A percentile compares a stretch with the other conserved stretches of the same genome.
These are phyloP conservation scores for Agaricus subrufescens DNA, from an alignment of 768 basidiomycete genomes.

Conservation along the genomic window DNA sequence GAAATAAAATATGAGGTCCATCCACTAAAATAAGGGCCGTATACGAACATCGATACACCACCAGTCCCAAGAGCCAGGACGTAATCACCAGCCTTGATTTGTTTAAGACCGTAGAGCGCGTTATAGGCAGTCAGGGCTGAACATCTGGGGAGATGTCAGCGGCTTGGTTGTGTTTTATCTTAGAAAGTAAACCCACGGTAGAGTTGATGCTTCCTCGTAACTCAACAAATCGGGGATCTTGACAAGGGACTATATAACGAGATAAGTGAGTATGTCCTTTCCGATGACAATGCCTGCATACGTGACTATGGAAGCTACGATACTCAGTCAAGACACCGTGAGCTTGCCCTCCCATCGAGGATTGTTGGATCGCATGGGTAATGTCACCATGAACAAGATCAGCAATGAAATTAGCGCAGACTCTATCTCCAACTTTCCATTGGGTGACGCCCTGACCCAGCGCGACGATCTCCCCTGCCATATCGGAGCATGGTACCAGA, in stretches of 20 bases:
- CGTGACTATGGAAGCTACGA: slow-evolving; percentile 32
- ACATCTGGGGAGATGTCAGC: slow-evolving; percentile 27
- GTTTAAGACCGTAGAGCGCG: slow-evolving; percentile 40
- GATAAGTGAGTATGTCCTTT: too few relatives aligned
- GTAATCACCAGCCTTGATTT: slow-evolving; percentile 54
- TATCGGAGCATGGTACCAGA: slow-evolving; percentile 41
- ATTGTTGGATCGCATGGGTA: slow-evolving; percentile 23
- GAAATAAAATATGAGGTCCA: background rate
- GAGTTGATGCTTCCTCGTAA: slow-evolving; percentile 60
- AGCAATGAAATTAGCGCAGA: slow-evolving; percentile 47
- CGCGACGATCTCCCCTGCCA: slow-evolving; percentile 53
- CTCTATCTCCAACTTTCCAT: slow-evolving; percentile 54
- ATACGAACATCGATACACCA: slow-evolving; percentile 46
- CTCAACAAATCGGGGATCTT: slow-evolving; percentile 50
- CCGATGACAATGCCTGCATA: slow-evolving; percentile 4
- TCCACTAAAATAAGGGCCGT: background rate
- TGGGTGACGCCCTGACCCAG: slow-evolving; percentile 36
- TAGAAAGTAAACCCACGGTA: slow-evolving; percentile 37
- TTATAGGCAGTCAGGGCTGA: slow-evolving; percentile 66
- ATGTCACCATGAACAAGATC: slow-evolving; percentile 47
- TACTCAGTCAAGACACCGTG: slow-evolving; percentile 55
- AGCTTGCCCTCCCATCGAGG: slow-evolving; percentile 40
- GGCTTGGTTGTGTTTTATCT: too few relatives aligned
- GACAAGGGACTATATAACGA: slow-evolving; percentile 37
- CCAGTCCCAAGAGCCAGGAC: slow-evolving; percentile 56